Percentiles rank a stretch among this genome's conserved stretches.
Evolutionary conservation across 83 land plant genomes (phyloP).

Genomic region (Picea abies): DNA sequence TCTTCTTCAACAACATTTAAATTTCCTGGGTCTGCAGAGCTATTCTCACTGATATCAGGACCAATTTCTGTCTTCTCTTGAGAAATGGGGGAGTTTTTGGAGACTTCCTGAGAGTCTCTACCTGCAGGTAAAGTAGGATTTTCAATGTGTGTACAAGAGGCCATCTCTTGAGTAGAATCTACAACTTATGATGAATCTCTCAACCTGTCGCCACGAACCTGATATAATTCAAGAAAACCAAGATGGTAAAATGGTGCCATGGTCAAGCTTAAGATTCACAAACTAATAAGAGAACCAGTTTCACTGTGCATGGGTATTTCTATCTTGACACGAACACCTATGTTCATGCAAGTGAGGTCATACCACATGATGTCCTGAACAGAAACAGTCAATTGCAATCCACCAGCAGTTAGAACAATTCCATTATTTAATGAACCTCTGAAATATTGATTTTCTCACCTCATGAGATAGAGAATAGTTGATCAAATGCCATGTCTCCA

Average conservation of each 20-base stretch:
- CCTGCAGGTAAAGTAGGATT: conserved; percentile 16
- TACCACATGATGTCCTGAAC: no score
- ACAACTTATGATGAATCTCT: conserved; percentile 32
- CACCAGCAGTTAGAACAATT: background rate
- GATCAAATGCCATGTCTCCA: conserved; percentile 89
- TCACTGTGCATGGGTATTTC: background rate
- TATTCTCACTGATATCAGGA: background rate
- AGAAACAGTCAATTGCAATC: background rate
- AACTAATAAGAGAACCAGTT: no score
- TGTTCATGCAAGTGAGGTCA: no score
- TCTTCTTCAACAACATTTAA: conserved; percentile 4
- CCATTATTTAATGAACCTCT: background rate
- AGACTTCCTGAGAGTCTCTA: background rate
- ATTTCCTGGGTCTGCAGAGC: background rate
- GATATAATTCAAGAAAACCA: conserved; percentile 18
- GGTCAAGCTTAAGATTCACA: background rate
- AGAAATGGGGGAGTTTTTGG: background rate
- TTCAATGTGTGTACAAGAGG: background rate
- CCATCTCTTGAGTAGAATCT: background rate
- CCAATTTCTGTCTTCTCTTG: conserved; percentile 9
- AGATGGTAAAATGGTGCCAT: background rate
- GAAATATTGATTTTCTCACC: conserved; percentile 35
- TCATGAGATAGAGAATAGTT: conserved; percentile 83
- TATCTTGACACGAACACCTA: background rate
- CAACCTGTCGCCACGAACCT: conserved; percentile 66